A percentile compares a stretch with the other conserved stretches of the same genome.
These are phyloP conservation scores for Ceratocystis albifundus DNA, from an alignment of 2,329 filamentous ascomycete species.

Conservation along the genomic window DNA sequence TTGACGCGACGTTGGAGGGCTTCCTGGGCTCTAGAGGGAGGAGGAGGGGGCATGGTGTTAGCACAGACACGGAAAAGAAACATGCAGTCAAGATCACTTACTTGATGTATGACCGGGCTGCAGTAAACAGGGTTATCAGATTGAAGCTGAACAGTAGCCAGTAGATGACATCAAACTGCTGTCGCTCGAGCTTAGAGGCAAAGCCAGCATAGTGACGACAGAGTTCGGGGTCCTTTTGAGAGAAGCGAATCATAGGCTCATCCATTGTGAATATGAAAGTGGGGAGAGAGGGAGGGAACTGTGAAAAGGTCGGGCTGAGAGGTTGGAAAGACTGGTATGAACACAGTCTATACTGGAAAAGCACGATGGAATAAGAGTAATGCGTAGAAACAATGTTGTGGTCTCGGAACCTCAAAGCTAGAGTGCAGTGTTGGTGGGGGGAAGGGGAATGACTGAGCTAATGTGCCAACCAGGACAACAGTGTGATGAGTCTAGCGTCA, in stretches of 20 bases:
- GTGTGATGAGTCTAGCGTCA: not conserved
- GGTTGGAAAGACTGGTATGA: not conserved
- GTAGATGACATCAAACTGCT: conserved; percentile 38
- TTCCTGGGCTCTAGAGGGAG: conserved; percentile 29
- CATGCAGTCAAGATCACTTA: conserved; percentile 26
- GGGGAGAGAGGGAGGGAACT: not conserved
- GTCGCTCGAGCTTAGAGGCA: conserved; percentile 33
- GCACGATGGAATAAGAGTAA: not conserved
- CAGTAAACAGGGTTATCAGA: conserved; percentile 35
- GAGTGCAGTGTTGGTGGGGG: not conserved
- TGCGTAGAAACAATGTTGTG: not conserved
- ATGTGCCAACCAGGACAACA: conserved; percentile 11
- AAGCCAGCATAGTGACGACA: conserved; percentile 36
- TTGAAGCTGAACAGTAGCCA: conserved; percentile 38
- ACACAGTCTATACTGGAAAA: too few relatives aligned
- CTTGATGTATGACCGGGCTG: conserved; percentile 35
- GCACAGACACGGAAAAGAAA: not conserved
- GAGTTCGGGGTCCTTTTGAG: conserved; percentile 27
- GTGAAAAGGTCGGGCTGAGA: not conserved
- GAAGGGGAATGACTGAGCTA: not conserved
- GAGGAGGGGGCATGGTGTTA: conserved; percentile 2
- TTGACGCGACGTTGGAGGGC: conserved; percentile 32
- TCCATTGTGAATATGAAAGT: conserved; percentile 11
- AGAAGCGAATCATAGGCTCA: conserved; percentile 15
- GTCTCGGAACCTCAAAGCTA: not conserved